Evolutionary conservation across 1,139 yeast genomes (phyloP), one percentile per base, ranked within the genome.

Genomic region (Taphrina betulina): DNA sequence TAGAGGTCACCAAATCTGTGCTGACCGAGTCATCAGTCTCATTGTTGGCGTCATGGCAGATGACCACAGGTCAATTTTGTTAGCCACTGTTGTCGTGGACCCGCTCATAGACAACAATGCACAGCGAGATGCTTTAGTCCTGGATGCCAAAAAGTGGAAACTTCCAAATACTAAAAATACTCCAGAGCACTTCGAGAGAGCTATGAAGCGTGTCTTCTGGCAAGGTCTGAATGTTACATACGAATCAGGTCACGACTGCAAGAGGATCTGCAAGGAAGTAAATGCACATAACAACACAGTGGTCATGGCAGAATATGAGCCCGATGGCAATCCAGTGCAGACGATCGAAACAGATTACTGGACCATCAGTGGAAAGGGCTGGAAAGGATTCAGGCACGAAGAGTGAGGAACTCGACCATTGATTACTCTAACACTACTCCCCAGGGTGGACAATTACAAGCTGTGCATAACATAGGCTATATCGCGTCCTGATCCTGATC

Each of bases 71-170:
- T 43, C 48, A 2, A 19, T 43, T 22, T 20, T 43, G 28, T 33
- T 43, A 5, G 17, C 31, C 12, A 29, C 38, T 3, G 17, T 43
- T 12, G 12, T 43, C 5, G 20, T 43, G n/a, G 29, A 43, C 14
- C 48, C 48, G 8, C 17, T 22, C 2, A 14, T 33, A 10, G 5
- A 14, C 16, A 17, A 8, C 8, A n/a, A 3, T 3, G 38, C 24
- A 12, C 20, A 17, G 19, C 24, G 29, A 16, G 38, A 43, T 12
- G 14, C 14, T 22, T 5, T 43, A 17, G 29, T 43, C 7, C 38
- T 43, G 19, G 48, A 43, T 3, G 48, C 34, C 4, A 43, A 22
- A 43, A 24, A 29, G 4, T 43, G 48, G 48, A 19, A 19, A n/a
- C 26, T 33, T 19, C n/a, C n/a, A n/a, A n/a, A n/a, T n/a, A 22